Conservation (phyloP, 805 yeast genomes). For the Starmerella asiatica region DNA sequence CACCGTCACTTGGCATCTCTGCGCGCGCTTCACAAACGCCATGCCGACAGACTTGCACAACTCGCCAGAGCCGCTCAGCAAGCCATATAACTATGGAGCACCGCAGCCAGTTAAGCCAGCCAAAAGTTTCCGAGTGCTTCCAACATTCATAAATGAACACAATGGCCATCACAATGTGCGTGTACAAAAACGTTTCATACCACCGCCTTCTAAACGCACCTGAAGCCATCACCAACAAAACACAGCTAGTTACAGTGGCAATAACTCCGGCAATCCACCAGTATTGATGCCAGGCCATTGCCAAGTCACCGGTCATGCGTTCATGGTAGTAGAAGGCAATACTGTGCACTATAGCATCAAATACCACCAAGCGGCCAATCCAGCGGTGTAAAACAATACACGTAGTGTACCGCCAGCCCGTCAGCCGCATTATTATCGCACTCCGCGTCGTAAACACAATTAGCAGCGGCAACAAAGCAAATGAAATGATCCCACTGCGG, state of each 20-base stretch:
- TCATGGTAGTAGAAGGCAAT: conserved; percentile 8
- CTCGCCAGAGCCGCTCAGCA: conserved; percentile 5
- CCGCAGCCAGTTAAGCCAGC: conserved; percentile 14
- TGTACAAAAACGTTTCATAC: conserved; percentile 12
- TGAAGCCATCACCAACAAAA: conserved; percentile 1
- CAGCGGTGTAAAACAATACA: conserved; percentile 13
- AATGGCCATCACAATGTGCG: conserved; percentile 12
- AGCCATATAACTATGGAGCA: conserved; percentile 8
- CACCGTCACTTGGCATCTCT: neutral
- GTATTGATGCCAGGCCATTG: neutral
- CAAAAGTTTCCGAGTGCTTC: conserved; percentile 10
- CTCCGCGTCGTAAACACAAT: conserved; percentile 10
- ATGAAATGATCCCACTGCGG: conserved; percentile 14
- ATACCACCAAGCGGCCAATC: conserved; percentile 11
- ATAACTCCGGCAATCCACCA: conserved; percentile 13
- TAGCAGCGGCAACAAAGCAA: conserved; percentile 11
- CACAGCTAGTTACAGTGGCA: conserved; percentile 1
- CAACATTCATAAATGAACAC: conserved; percentile 12
- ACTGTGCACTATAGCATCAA: conserved; percentile 13
- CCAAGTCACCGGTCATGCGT: conserved; percentile 1
- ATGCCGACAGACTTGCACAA: neutral
- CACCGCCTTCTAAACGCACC: conserved; percentile 10
- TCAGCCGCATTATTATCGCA: conserved; percentile 1
- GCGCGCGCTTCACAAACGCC: conserved; percentile 7
- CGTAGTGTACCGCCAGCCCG: conserved; percentile 11